Evolutionary conservation across 805 yeast species (phyloP).

Genomic region (Lipomyces starkeyi): DNA sequence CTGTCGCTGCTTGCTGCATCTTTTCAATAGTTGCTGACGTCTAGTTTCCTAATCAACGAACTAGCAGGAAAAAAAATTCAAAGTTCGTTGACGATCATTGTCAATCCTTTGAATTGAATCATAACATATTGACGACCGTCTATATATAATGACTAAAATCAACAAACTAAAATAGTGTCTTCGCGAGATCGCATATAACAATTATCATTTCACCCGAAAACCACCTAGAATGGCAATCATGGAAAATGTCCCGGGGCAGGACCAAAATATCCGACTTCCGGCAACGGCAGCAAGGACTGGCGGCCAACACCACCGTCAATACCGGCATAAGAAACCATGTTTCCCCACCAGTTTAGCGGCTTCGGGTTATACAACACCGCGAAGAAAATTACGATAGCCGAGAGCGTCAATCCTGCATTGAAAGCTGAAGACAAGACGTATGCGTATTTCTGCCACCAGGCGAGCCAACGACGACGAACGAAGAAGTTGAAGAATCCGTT

Average conservation of each 20-base stretch:
- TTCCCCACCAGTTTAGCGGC: slow-evolving; percentile 70
- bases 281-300: slow-evolving; percentile 41
- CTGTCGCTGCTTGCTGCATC: no score
- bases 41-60: no score
- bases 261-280: slow-evolving; percentile 40
- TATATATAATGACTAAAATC: no score
- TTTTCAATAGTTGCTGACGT: no score
- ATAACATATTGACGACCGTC: no score
- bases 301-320: slow-evolving; percentile 33
- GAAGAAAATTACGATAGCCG: slow-evolving; percentile 64
- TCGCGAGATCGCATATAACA: no score
- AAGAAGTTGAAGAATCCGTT: slow-evolving; percentile 64
- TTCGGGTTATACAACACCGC: slow-evolving; percentile 54
- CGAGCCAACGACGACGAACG: slow-evolving; percentile 59
- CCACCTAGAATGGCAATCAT: background rate
- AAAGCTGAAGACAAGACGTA: slow-evolving; percentile 69
- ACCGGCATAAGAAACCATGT: slow-evolving; percentile 40
- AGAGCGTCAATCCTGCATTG: slow-evolving; percentile 69
- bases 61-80: no score
- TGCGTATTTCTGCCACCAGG: slow-evolving; percentile 82
- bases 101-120: no score
- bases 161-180: no score
- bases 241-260: slow-evolving; percentile 23
- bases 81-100: no score
- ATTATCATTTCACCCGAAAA: no score